Evolutionary conservation across 2,329 filamentous ascomycete genomes (phyloP).

Genomic region (Arachnomyces sp.): DNA sequence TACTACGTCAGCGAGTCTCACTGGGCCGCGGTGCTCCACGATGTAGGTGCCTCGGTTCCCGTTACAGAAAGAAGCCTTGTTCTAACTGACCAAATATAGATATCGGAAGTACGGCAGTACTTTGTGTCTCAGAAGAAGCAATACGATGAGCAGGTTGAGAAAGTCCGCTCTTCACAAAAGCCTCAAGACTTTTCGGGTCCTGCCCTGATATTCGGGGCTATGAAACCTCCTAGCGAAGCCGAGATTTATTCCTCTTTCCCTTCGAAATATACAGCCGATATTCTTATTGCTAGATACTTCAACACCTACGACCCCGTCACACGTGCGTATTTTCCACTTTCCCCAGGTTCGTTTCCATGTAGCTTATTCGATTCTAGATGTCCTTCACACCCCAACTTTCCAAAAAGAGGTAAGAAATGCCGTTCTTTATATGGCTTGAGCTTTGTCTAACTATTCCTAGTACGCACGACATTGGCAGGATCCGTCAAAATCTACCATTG

Average conservation of each 20-base stretch:
- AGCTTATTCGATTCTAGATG: slow-evolving; percentile 41
- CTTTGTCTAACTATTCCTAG: slow-evolving; percentile 23
- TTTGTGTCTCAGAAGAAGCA: slow-evolving; percentile 83
- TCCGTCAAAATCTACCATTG: slow-evolving; percentile 49
- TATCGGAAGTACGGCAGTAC: slow-evolving; percentile 89
- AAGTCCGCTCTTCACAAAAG: slow-evolving; percentile 61
- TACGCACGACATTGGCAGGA: slow-evolving; percentile 58
- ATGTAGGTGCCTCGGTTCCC: slow-evolving; percentile 39
- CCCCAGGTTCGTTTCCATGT: neutral
- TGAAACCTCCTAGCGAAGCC: slow-evolving; percentile 59
- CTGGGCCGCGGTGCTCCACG: slow-evolving; percentile 71
- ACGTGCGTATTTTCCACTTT: slow-evolving; percentile 36
- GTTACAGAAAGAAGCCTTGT: neutral
- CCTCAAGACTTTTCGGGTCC: slow-evolving; percentile 53
- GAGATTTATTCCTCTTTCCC: slow-evolving; percentile 78
- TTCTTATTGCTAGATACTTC: slow-evolving; percentile 83
- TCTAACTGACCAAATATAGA: slow-evolving; percentile 39
- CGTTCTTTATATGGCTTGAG: slow-evolving; percentile 3
- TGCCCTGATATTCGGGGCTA: slow-evolving; percentile 69
- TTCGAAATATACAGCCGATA: slow-evolving; percentile 71
- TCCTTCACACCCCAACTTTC: slow-evolving; percentile 79
- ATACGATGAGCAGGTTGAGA: slow-evolving; percentile 71
- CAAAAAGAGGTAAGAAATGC: slow-evolving; percentile 54
- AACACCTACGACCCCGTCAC: slow-evolving; percentile 65
- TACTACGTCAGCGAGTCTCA: slow-evolving; percentile 77